Evolutionary conservation across 1,139 yeast species (phyloP), one percentile per base, ranked within the genome.

Genomic region (Hyphopichia fennica): DNA sequence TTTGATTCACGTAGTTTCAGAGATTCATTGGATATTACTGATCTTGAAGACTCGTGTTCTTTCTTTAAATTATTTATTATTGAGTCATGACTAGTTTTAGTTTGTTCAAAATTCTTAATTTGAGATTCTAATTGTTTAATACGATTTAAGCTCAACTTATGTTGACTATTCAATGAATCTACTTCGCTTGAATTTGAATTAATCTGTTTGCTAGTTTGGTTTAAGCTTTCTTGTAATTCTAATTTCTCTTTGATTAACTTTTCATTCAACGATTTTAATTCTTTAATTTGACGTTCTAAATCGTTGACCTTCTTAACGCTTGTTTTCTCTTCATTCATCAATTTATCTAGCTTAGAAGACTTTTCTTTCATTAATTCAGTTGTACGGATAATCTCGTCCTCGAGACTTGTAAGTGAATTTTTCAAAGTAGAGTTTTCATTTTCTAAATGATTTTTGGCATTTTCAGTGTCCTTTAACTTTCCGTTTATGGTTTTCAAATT

Each of bases 351-450:
- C 15, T 53, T 42, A 3, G 42, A 42, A 34, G 65, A 65, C 37
- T 64, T 67, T 19, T 63, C 65, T 35, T 59, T 57, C 17, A 68
- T 55, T 15, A 58, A 38, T 9, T 54, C 50, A 8, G 63, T 54
- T 4, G 66, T 62, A 3, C 58, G 45, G 8, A 60, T 60, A 9
- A 69, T 59, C 44, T 70, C 68, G 34, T 61, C 63, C 50, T 67
- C 88, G 30, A 87, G 67, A 36, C 68, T 68, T 44, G 74, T 77
- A 41, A 87, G 69, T 47, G 82, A 81, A 14, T 47, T 47, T 27
- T 51, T 50, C 19, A 82, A 61, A 16, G 62, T 68, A 17, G 64
- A 62, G 52, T 82, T 83, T 50, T 80, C 87, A 7, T 58, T 60
- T 10, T 75, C 64, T 32, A 82, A 63, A 11, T 71, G 56, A 19